A percentile compares a stretch with the other conserved stretches of the same genome.
Conservation (phyloP, 805 yeast species). For the Phaffomyces thermotolerans region DNA sequence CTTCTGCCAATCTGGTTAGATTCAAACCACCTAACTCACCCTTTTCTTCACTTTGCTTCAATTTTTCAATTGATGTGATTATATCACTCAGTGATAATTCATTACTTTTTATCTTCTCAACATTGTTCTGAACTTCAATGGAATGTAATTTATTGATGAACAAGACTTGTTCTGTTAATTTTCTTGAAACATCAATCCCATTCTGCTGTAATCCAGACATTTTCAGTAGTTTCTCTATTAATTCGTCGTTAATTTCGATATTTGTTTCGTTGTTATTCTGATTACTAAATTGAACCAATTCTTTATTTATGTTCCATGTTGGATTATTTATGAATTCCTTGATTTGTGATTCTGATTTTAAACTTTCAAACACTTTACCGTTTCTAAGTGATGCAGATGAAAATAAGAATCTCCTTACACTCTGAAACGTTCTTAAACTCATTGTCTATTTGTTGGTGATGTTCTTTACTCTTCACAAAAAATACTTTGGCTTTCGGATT, state of each 20-base stretch:
- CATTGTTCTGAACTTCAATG: conserved; percentile 17
- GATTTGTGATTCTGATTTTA: conserved; percentile 11
- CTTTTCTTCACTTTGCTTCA: conserved; percentile 21
- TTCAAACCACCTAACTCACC: conserved; percentile 43
- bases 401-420: no score
- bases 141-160: conserved; percentile 41
- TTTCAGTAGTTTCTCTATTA: conserved; percentile 30
- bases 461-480: no score
- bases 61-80: conserved; percentile 18
- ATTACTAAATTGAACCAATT: conserved; percentile 9
- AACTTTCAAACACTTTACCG: not conserved
- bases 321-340: conserved; percentile 9
- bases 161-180: conserved; percentile 41
- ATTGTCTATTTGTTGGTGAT: no score
- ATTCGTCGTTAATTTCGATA: conserved; percentile 3
- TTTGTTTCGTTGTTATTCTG: not conserved
- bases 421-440: no score
- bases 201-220: conserved; percentile 43
- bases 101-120: conserved; percentile 24
- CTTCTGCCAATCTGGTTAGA: conserved; percentile 28
- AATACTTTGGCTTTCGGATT: no score
- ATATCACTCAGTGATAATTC: conserved; percentile 29
- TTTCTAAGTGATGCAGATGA: no score
- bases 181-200: conserved; percentile 23
- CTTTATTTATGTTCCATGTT: conserved; percentile 21